Conservation (phyloP, 192 early-diverging fungal genomes). For the Endogone sp. region DNA sequence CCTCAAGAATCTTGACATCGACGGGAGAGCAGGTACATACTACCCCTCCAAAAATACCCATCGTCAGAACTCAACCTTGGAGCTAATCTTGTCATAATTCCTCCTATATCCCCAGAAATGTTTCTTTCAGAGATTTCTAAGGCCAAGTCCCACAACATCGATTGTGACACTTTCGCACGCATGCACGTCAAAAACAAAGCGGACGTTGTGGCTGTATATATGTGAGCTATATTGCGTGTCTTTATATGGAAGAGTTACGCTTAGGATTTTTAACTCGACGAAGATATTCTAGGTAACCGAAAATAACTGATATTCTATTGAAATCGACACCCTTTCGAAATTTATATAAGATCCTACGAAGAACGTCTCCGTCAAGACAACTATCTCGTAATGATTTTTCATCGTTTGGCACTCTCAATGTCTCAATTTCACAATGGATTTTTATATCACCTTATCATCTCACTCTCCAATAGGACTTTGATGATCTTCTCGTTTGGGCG, state of each 20-base stretch:
- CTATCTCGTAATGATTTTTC: slow-evolving; percentile 10
- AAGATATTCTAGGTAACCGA: too few relatives aligned
- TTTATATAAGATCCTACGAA: slow-evolving; percentile 10
- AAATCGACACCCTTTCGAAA: not conserved
- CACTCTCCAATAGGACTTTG: slow-evolving; percentile 19
- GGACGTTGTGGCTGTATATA: slow-evolving; percentile 5
- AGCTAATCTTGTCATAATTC: too few relatives aligned
- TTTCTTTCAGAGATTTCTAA: slow-evolving; percentile 5
- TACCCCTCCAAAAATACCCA: too few relatives aligned
- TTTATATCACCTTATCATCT: not conserved
- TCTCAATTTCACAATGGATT: not conserved
- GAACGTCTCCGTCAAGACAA: slow-evolving; percentile 7
- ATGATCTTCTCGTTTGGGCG: slow-evolving; percentile 9
- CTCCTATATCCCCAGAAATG: too few relatives aligned
- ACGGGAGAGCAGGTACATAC: slow-evolving; percentile 10
- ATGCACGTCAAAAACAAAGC: not conserved
- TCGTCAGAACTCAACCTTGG: too few relatives aligned
- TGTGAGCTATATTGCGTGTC: not conserved
- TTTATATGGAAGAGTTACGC: too few relatives aligned
- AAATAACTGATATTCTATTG: too few relatives aligned
- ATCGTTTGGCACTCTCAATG: not conserved
- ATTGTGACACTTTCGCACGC: not conserved
- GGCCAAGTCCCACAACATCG: not conserved
- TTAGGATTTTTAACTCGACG: too few relatives aligned
- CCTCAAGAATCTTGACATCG: not conserved